These are phyloP conservation scores for Didymella arachidicola DNA, from an alignment of 2,329 filamentous ascomycete genomes.

Conservation along the genomic window DNA sequence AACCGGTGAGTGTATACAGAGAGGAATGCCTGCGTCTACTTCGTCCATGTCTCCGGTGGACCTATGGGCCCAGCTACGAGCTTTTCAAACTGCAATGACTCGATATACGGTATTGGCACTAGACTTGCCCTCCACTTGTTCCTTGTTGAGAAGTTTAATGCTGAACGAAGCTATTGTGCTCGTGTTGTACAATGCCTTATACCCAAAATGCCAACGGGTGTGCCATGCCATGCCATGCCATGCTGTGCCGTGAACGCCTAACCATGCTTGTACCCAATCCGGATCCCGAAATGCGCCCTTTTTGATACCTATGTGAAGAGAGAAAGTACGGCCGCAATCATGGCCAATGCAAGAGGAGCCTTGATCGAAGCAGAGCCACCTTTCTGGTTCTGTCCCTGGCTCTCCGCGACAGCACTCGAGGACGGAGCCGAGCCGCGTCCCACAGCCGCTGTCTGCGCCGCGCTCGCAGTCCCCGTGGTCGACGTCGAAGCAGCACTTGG, in stretches of 20 bases:
- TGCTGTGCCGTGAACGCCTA: conserved; percentile 4
- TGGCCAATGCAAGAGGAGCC: not conserved
- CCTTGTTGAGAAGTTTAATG: no score
- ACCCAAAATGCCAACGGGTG: not conserved
- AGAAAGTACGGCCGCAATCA: not conserved
- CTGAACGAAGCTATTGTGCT: no score
- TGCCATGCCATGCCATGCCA: not conserved
- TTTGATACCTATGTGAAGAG: conserved; percentile 13
- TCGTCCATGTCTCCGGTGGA: no score
- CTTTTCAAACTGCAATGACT: no score
- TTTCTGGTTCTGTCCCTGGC: conserved; percentile 15
- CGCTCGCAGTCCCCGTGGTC: not conserved
- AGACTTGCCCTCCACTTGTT: no score
- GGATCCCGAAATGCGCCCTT: not conserved
- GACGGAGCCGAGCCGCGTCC: conserved; percentile 7
- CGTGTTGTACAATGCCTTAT: not conserved
- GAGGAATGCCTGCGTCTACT: no score
- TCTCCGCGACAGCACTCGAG: conserved; percentile 8
- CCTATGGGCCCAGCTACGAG: no score
- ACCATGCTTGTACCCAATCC: not conserved
- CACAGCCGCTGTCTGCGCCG: conserved; percentile 4
- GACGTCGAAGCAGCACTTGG: not conserved
- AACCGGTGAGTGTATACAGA: no score
- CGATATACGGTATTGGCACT: no score
- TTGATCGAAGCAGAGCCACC: conserved; percentile 1